Evolutionary conservation across 805 yeast genomes (phyloP).

Genomic region (Babjeviella inositovora): DNA sequence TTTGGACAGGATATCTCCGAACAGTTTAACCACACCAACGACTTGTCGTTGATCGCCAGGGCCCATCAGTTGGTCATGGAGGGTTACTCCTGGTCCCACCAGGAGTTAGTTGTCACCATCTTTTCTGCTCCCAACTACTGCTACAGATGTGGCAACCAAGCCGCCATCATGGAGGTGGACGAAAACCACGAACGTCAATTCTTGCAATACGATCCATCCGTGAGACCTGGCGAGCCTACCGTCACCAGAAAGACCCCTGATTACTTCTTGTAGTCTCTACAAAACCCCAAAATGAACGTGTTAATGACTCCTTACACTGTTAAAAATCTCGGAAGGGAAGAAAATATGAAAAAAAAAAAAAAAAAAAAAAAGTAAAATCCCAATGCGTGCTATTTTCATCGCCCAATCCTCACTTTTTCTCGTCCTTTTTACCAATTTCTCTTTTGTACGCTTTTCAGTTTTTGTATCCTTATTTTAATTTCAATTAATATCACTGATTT

Average conservation of each 20-base stretch:
- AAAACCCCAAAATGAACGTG: too few species aligned
- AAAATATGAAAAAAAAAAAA: too few species aligned
- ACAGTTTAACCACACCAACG: constrained; percentile 86
- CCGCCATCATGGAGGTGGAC: constrained; percentile 96
- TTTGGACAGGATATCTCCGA: constrained; percentile 93
- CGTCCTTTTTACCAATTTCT: not conserved
- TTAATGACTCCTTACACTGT: too few species aligned
- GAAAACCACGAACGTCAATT: constrained; percentile 85
- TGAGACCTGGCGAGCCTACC: constrained; percentile 96
- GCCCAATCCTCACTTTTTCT: constrained; percentile 1
- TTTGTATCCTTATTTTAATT: constrained; percentile 1
- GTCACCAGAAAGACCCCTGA: constrained; percentile 96
- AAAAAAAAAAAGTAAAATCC: too few species aligned
- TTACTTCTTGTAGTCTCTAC: constrained; percentile 53
- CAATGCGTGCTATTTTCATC: too few species aligned
- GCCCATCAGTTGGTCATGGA: constrained; percentile 98
- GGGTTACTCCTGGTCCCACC: constrained; percentile 91
- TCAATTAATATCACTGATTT: too few species aligned
- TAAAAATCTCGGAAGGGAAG: too few species aligned
- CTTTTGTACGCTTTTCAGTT: not conserved
- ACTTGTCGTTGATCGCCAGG: constrained; percentile 72
- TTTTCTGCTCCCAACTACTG: constrained; percentile 95
- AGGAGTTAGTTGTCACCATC: constrained; percentile 85
- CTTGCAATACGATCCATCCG: constrained; percentile 90
- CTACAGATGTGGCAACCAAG: constrained; percentile 95